Base-by-base conservation (phyloP, 2,329 filamentous ascomycete species). In the Fusarium illudens region DNA sequence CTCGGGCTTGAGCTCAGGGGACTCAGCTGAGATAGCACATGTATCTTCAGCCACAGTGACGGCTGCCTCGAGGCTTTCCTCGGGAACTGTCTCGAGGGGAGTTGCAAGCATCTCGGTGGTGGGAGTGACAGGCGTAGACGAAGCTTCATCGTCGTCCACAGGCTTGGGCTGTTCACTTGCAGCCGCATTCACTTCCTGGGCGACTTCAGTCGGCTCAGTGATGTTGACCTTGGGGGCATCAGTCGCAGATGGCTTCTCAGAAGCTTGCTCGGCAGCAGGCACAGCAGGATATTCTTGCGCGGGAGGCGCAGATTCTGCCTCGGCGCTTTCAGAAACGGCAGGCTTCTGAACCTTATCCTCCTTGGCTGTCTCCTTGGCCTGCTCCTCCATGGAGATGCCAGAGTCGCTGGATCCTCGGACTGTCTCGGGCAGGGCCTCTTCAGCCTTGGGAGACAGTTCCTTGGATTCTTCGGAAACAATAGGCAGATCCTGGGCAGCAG, bases 41-140 rank as follows among this genome's bases (percentile, higher is more conserved):
- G 25, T 30, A 30, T 58, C n/a, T n/a, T n/a, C n/a, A n/a, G 60
- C 52, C 4, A 60, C 46, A 20, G 44, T 49, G 29, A 49, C 39
- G 20, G 48, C 29, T 33, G 67, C 54, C 20, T 71, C 71, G 34
- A 56, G 58, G 22, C 48, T 66, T 19, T 71, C 71, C 37, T 73
- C 71, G 8, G 62, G 58, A 44, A 73, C 70, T 11, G 71, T 71
- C 36, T 70, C 71, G 4, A 72, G 65, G 17, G 68, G 33, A 33
- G 60, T 37, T 12, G 53, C 27, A 44, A 58, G 34, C 53, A 64
- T 39, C n/a, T 71, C 65, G 3, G 46, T 17, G 19, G 52, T 20
- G 34, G 44, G 50, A 11, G 65, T 29, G 8, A 42, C 32, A 48
- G 48, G 19, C 20, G 50, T 62, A 27, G 56, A 30, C 5, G 58